Evolutionary conservation across 2,329 filamentous ascomycete species (phyloP), one percentile per base, ranked within the genome.

Genomic region (Nectriaceae sp.): DNA sequence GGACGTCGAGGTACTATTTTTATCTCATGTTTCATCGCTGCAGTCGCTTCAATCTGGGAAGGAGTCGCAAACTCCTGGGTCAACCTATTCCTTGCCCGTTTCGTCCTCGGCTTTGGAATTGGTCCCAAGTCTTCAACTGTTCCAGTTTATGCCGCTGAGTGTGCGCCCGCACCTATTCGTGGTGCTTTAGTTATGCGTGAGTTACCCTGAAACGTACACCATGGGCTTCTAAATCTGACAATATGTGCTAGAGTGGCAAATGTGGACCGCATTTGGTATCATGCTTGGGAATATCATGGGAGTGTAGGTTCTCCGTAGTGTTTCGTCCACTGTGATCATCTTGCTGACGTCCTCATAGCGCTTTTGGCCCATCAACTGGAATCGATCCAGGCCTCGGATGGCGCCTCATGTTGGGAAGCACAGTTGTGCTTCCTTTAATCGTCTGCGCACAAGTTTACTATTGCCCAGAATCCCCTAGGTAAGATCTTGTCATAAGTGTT

Each of bases 1-100:
- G 83, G 83, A 13, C 78, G 83, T 38, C 75, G 83, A 3, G 81
- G 83, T 19, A 84, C 81, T 4, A 83, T 85, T 46, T 84, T 84
- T 63, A 73, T 84, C 45, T 80, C 80, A 5, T 82, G 81, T 49
- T 73, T 77, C 44, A 74, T 65, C 52, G 79, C 79, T 72, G 63
- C 66, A 76, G 19, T 62, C 76, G 44, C 66, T 72, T 24, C 76
- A 71, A 16, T 80, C 81, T 59, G 79, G 79, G 26, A 85, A 80
- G 82, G 60, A 13, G 62, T 79, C 71, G 73, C 77, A 55, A 72
- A 82, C 42, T 78, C 79, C 4, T 53, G 42, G 26, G 54, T 19
- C 21, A 59, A 65, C 22, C 55, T 68, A 2, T 52, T 66, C 20
- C 53, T 61, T 18, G 64, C 65, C 18, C 64, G 65, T 2, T 63